Evolutionary conservation across 78 protist species (phyloP).

Genomic region (Monosiga brevicollis): DNA sequence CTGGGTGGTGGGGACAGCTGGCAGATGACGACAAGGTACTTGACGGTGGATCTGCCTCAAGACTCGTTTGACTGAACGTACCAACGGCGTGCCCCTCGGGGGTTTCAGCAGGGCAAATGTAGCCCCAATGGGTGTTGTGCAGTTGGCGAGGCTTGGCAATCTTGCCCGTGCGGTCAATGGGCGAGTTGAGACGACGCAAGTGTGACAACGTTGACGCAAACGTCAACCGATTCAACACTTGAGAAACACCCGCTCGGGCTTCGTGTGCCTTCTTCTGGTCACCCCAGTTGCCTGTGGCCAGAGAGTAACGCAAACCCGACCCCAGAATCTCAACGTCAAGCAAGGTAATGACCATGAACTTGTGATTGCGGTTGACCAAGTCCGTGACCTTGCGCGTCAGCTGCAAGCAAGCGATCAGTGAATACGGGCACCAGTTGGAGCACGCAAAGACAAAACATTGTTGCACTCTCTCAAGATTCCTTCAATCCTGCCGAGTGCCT

Average conservation of each 20-base stretch:
- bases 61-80: too few species aligned
- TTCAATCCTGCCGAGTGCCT: too few species aligned
- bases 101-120: slow-evolving; percentile 98
- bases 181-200: slow-evolving; percentile 93
- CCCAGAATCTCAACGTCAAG: slow-evolving; percentile 72
- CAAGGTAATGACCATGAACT: too few species aligned
- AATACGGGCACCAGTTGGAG: too few species aligned
- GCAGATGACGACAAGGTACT: too few species aligned
- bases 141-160: slow-evolving; percentile 91
- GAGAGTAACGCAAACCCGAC: slow-evolving; percentile 80
- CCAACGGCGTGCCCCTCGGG: slow-evolving; percentile 90
- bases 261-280: slow-evolving; percentile 16
- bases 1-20: too few species aligned
- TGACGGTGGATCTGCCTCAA: too few species aligned
- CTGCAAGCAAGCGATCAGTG: too few species aligned
- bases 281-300: slow-evolving; percentile 98
- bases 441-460: too few species aligned
- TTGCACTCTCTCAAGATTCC: too few species aligned
- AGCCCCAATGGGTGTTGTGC: slow-evolving; percentile 99
- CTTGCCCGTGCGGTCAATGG: slow-evolving; percentile 85
- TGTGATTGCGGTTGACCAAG: too few species aligned
- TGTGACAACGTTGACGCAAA: slow-evolving; percentile 92
- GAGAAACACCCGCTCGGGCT: slow-evolving; percentile 81
- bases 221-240: slow-evolving; percentile 94
- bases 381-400: too few species aligned